A percentile compares a stretch with the other conserved stretches of the same genome.
Conservation (phyloP, 2,329 filamentous ascomycete species). For the Sclerotinia trifoliorum region DNA sequence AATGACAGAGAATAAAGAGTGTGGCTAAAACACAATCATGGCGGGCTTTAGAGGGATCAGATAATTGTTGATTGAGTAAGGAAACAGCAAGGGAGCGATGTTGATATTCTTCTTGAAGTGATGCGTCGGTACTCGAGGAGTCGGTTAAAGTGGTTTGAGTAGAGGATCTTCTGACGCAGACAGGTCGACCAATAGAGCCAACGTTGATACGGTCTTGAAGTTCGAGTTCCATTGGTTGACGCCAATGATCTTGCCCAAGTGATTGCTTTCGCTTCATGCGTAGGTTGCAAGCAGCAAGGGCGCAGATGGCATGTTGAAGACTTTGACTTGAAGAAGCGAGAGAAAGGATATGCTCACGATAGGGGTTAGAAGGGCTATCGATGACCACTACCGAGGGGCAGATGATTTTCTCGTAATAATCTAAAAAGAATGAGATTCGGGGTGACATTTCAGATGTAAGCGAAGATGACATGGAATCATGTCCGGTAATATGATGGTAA, state of each 20-base stretch:
- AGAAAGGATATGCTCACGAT: constrained; percentile 76
- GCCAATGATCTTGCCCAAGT: constrained; percentile 53
- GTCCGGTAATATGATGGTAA: constrained; percentile 35
- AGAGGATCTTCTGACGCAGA: constrained; percentile 31
- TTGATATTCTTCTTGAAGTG: constrained; percentile 76
- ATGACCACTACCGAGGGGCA: constrained; percentile 90
- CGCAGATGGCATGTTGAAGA: constrained; percentile 89
- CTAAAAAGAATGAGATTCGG: constrained; percentile 83
- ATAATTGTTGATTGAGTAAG: constrained; percentile 79
- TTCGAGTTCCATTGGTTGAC: constrained; percentile 42
- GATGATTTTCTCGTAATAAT: constrained; percentile 91
- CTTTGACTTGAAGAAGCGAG: constrained; percentile 76
- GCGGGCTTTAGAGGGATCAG: constrained; percentile 69
- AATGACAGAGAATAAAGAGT: constrained; percentile 83
- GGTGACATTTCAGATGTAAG: constrained; percentile 62
- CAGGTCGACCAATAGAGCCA: constrained; percentile 27
- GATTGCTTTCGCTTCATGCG: constrained; percentile 75
- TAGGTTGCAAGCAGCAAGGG: constrained; percentile 83
- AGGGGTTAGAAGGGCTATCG: constrained; percentile 82
- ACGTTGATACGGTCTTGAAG: constrained; percentile 37
- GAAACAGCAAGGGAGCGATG: constrained; percentile 78
- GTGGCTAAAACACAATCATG: constrained; percentile 88
- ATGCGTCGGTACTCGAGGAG: constrained; percentile 48
- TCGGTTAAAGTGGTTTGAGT: constrained; percentile 43
- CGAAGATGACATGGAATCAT: constrained; percentile 53